Evolutionary conservation across 306 rosid species (phyloP).

Genomic region (Delonix regia): DNA sequence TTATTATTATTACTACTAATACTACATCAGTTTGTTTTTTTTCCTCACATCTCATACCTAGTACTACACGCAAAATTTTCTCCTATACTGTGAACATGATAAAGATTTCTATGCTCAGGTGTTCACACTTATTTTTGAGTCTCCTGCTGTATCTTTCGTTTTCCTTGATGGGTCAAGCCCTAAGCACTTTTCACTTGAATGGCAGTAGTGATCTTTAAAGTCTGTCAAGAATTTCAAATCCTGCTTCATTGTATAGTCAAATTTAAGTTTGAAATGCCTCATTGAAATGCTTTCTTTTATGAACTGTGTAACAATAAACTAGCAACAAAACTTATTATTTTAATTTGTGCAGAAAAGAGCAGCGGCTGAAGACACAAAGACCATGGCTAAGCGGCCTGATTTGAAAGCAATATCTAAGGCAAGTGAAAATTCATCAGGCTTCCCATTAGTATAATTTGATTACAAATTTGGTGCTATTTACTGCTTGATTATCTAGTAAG

Average conservation of each 20-base stretch:
- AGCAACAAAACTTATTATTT: neutral
- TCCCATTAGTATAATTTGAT: constrained; percentile 1
- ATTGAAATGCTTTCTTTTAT: neutral
- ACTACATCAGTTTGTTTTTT: neutral
- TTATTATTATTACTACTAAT: no score
- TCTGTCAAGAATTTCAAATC: constrained; percentile 16
- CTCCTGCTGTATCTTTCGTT: neutral
- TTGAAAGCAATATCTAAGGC: constrained; percentile 83
- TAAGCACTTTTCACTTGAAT: neutral
- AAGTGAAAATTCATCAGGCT: constrained; percentile 39
- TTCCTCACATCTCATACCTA: neutral
- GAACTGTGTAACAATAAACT: neutral
- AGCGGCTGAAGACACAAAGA: constrained; percentile 40
- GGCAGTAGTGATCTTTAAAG: neutral
- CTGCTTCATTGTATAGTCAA: neutral
- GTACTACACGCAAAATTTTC: neutral
- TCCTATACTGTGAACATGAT: neutral
- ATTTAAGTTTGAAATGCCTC: constrained; percentile 5
- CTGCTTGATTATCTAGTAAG: neutral
- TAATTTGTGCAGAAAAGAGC: constrained; percentile 44
- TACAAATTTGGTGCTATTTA: neutral
- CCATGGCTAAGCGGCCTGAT: constrained; percentile 76
- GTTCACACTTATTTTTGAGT: neutral
- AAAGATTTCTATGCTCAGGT: neutral
- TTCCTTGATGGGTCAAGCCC: neutral